Conservation (phyloP, 345 rosid genomes). For the Euphorbia tirucalli region DNA sequence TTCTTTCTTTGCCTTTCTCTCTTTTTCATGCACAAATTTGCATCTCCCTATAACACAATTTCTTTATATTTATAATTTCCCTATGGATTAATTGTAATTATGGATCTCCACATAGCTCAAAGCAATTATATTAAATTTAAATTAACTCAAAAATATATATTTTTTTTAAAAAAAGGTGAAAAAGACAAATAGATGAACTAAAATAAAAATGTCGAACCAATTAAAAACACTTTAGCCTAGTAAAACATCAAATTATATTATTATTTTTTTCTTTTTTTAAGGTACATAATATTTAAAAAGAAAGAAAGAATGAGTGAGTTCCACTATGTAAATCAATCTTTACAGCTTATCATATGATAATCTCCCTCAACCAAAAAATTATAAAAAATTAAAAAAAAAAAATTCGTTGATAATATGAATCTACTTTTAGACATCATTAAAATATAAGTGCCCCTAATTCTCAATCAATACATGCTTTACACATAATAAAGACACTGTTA, state of each 20-base stretch:
- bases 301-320: neutral
- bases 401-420: neutral
- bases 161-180: too few relatives aligned
- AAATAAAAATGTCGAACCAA: too few relatives aligned
- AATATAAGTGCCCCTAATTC: neutral
- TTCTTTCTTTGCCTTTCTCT: neutral
- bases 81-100: too few relatives aligned
- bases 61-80: neutral
- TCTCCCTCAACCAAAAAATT: too few relatives aligned
- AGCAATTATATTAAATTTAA: too few relatives aligned
- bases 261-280: neutral
- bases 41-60: neutral
- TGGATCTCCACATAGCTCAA: too few relatives aligned
- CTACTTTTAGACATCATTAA: neutral
- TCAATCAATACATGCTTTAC: conserved; percentile 9
- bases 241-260: too few relatives aligned
- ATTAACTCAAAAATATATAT: too few relatives aligned
- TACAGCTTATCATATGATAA: neutral
- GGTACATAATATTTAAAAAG: neutral
- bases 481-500: neutral
- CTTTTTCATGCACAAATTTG: neutral
- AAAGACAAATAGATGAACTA: too few relatives aligned
- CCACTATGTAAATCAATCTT: neutral
- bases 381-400: too few relatives aligned
- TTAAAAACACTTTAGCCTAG: too few relatives aligned